These are phyloP conservation scores for Bauhinia variegata DNA, from an alignment of 306 rosid species.

Conservation along the genomic window DNA sequence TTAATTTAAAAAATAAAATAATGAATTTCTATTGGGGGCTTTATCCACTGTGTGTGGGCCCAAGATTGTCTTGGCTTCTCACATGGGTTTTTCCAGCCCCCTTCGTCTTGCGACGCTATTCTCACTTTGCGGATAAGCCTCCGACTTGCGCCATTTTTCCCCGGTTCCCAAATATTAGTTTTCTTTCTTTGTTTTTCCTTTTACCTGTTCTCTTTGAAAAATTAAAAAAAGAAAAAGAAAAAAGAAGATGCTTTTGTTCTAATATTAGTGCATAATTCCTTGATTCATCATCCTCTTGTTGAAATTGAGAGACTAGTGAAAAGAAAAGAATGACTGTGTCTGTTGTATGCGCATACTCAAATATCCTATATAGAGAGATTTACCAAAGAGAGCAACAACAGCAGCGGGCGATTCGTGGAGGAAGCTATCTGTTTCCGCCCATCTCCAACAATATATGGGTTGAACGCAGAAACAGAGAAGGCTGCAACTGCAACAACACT, in stretches of 20 bases:
- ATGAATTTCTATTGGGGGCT: neutral
- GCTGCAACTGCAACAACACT: constrained; percentile 29
- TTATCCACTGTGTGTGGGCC: constrained; percentile 20
- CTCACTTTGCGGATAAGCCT: constrained; percentile 58
- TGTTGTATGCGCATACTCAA: constrained; percentile 57
- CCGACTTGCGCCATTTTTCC: neutral
- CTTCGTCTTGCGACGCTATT: no score
- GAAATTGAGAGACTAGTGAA: neutral
- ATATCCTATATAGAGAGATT: constrained; percentile 50
- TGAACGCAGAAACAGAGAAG: constrained; percentile 45
- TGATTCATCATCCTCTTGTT: neutral
- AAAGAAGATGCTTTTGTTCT: constrained; percentile 2
- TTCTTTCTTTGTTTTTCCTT: no score
- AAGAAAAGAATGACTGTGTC: constrained; percentile 80
- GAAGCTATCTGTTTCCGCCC: constrained; percentile 21
- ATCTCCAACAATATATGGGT: constrained; percentile 42
- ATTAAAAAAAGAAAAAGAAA: no score
- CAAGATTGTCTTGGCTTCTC: neutral
- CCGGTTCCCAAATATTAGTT: neutral
- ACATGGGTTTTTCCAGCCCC: neutral
- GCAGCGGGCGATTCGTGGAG: constrained; percentile 31
- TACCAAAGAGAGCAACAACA: constrained; percentile 53
- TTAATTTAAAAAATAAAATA: no score
- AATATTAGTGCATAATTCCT: neutral
- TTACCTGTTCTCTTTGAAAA: neutral